Evolutionary conservation across 805 yeast genomes (phyloP), one percentile per base, ranked within the genome.

Genomic region (Ogataea trehalophila): DNA sequence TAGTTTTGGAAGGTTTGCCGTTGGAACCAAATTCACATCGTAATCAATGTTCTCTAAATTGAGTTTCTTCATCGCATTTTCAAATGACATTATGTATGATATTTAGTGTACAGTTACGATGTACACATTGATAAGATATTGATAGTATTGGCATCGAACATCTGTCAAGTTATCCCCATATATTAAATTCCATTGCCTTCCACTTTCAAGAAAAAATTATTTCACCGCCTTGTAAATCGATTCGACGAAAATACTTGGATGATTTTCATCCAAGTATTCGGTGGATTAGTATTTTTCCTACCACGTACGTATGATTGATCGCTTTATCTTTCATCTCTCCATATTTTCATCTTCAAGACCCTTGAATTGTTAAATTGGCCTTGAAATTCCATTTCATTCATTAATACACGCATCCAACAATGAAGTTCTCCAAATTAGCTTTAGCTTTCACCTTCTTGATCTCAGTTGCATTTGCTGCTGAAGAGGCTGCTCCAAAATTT

Each of bases 401-500:
- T 18, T 20, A 26, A 33, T 9, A 23, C 31, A 17, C 29, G 16
- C 29, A 14, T 7, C 23, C 31, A 20, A 45, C 36, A n/a, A 58
- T 58, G 62, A 58, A 55, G 53, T 49, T 57, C 37, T 54, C 60
- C 22, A 48, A 37, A 41, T 20, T 56, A 23, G 42, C 52, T 13
- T 22, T 51, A 20, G 56, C 58, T 20, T 42, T 58, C 14, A 45
- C 55, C 31, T 52, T 57, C 14, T 41, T 49, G 3, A 50, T 53
- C n/a, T 43, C 53, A n/a, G 60, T 56, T 31, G 53, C 44, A 8
- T 45, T 36, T 7, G 53, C 49, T 13, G 54, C 51, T 6, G 43
- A 41, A 6, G 62, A 51, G n/a, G 45, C 50, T 17, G 55, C 55
- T 41, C 56, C 59, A 35, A 51, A 53, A 11, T 66, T 66, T 52